Percentiles rank a stretch among this genome's conserved stretches.
Evolutionary conservation across 495 filamentous ascomycete species (phyloP).

Genomic region (Tetracladium setigerum): DNA sequence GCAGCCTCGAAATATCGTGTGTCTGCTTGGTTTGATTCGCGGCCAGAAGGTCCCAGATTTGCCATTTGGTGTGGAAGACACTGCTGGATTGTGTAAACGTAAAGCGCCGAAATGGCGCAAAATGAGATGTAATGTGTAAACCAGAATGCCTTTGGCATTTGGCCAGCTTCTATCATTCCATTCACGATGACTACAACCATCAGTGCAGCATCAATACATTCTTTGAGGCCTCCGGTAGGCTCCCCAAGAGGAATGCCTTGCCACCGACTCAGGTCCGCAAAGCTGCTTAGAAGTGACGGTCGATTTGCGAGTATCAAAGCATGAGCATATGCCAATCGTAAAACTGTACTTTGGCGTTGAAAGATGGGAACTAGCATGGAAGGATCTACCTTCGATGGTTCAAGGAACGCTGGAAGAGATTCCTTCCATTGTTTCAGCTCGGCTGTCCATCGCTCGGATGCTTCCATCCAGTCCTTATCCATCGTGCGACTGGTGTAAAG

Average conservation of each 20-base stretch:
- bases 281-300: slow-evolving; percentile 40
- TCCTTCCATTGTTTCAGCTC: slow-evolving; percentile 34
- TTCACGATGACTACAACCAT: background rate
- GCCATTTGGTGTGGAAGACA: too few relatives aligned
- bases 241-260: too few relatives aligned
- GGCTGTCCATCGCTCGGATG: slow-evolving; percentile 20
- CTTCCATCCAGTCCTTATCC: slow-evolving; percentile 26
- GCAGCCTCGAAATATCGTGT: too few relatives aligned
- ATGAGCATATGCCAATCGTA: slow-evolving; percentile 44
- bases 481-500: slow-evolving; percentile 40
- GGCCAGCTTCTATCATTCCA: background rate
- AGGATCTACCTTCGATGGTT: too few relatives aligned
- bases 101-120: slow-evolving; percentile 45
- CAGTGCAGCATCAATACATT: too few relatives aligned
- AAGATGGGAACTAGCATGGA: slow-evolving; percentile 44
- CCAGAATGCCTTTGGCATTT: slow-evolving; percentile 8
- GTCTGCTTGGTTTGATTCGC: too few relatives aligned
- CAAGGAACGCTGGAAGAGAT: slow-evolving; percentile 36
- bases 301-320: slow-evolving; percentile 47
- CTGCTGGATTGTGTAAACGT: slow-evolving; percentile 48
- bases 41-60: too few relatives aligned
- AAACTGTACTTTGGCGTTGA: slow-evolving; percentile 45
- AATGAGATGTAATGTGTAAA: slow-evolving; percentile 49
- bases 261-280: too few relatives aligned
- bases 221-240: too few relatives aligned